phyloP scores from a whole-genome alignment of 257 asterid species.

The Solanum peruvianum region DNA sequence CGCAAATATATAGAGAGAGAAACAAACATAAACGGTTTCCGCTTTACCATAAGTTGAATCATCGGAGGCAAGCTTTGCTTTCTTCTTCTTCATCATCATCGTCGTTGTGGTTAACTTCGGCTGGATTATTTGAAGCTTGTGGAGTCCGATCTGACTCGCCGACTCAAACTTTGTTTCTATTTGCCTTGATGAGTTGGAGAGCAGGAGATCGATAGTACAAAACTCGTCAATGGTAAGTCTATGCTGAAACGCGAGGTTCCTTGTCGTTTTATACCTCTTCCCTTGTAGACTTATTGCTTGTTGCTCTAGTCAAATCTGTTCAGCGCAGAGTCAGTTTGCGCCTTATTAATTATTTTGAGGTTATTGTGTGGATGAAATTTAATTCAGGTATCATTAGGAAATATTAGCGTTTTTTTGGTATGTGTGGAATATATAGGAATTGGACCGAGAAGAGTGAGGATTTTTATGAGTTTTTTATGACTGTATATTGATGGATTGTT shows the following conservation, averaged over 20 bases:
- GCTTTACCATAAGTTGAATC: conserved; percentile 5
- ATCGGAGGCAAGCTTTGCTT: conserved; percentile 9
- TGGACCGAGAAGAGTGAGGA: neutral
- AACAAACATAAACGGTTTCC: neutral
- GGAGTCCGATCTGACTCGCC: conserved; percentile 58
- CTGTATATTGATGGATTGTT: neutral
- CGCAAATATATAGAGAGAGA: neutral
- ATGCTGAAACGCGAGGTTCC: conserved; percentile 8
- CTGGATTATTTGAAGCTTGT: conserved; percentile 9
- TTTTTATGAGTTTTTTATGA: neutral
- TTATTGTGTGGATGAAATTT: neutral
- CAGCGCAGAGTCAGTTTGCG: neutral
- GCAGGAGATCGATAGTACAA: conserved; percentile 51
- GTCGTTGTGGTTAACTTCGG: neutral
- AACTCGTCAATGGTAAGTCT: conserved; percentile 49
- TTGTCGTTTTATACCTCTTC: conserved; percentile 16
- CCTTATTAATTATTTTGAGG: neutral
- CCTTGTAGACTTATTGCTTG: conserved; percentile 9
- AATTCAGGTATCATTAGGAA: neutral
- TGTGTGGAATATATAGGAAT: neutral
- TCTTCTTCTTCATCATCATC: neutral
- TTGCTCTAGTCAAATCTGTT: conserved; percentile 15
- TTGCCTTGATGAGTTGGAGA: conserved; percentile 56
- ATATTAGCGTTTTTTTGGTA: neutral
- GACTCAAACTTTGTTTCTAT: conserved; percentile 37